Conservation (phyloP, 2,329 filamentous ascomycete genomes). For the Phialophora macrospora region DNA sequence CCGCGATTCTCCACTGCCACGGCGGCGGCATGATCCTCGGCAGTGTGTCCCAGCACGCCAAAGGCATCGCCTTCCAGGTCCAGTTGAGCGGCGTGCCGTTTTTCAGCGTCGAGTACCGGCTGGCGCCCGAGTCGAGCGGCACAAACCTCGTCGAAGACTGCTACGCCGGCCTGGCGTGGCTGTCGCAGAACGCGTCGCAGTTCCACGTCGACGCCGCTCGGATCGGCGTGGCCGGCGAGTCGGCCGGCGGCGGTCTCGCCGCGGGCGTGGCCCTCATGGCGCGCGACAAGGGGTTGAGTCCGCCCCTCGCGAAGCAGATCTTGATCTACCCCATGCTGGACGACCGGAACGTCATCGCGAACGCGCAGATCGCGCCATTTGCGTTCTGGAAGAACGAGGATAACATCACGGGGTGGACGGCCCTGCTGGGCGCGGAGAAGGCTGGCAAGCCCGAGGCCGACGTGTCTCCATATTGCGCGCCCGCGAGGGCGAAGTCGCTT, state of each 20-base stretch:
- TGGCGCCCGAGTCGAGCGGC: constrained; percentile 40
- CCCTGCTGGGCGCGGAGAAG: constrained; percentile 43
- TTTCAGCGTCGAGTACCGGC: constrained; percentile 41
- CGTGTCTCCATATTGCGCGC: constrained; percentile 45
- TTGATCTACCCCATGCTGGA: constrained; percentile 58
- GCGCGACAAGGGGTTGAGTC: constrained; percentile 43
- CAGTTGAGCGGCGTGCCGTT: constrained; percentile 36
- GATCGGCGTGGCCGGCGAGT: constrained; percentile 51
- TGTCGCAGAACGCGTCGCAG: constrained; percentile 46
- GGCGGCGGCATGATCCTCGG: constrained; percentile 41
- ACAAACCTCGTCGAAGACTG: constrained; percentile 40
- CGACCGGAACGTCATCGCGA: constrained; percentile 46
- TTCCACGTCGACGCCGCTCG: constrained; percentile 50
- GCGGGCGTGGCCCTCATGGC: constrained; percentile 49
- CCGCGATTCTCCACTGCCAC: constrained; percentile 41
- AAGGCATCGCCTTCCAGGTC: constrained; percentile 30
- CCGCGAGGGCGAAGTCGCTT: constrained; percentile 44
- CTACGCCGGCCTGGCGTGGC: constrained; percentile 46
- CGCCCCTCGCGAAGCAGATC: constrained; percentile 48
- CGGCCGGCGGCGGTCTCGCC: constrained; percentile 52
- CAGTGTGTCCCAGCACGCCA: constrained; percentile 28
- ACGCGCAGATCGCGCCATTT: constrained; percentile 43
- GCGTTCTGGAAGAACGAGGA: constrained; percentile 47
- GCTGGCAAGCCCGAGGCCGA: constrained; percentile 40
- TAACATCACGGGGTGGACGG: constrained; percentile 52